Evolutionary conservation across 805 yeast genomes (phyloP).

Genomic region (Monosporozyma solicola): DNA sequence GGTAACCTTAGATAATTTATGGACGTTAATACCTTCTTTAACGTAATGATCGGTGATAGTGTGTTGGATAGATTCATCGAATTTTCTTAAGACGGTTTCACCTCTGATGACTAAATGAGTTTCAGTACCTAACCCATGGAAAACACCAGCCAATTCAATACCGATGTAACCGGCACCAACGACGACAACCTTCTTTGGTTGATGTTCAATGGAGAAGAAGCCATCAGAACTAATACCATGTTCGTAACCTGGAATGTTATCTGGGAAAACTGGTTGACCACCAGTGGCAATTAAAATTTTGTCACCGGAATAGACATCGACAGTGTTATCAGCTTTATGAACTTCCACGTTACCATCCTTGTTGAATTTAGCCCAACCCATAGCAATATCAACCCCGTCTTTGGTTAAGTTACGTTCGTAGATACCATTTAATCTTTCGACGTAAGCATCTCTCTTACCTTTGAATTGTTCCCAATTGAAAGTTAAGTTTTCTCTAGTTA

Average conservation of each 20-base stretch:
- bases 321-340: constrained; percentile 49
- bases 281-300: constrained; percentile 88
- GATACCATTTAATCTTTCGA: constrained; percentile 81
- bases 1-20: constrained; percentile 50
- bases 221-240: constrained; percentile 85
- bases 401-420: constrained; percentile 79
- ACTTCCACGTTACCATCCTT: constrained; percentile 74
- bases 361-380: constrained; percentile 77
- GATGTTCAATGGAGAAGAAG: constrained; percentile 68
- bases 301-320: constrained; percentile 63
- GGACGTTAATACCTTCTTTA: constrained; percentile 72
- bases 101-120: constrained; percentile 86
- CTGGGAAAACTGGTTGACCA: constrained; percentile 68
- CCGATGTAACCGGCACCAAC: constrained; percentile 99
- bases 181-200: constrained; percentile 87
- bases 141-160: constrained; percentile 90
- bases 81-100: constrained; percentile 79
- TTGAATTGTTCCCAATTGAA: constrained; percentile 82
- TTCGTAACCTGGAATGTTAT: constrained; percentile 68
- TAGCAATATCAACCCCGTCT: constrained; percentile 81
- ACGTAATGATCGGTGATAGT: constrained; percentile 75
- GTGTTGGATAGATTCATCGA: constrained; percentile 72
- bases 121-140: constrained; percentile 78
- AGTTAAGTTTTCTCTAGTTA: constrained; percentile 41
- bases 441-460: constrained; percentile 85